These are phyloP conservation scores for Hanseniaspora taiwanica DNA, from an alignment of 805 yeast genomes.

Conservation along the genomic window DNA sequence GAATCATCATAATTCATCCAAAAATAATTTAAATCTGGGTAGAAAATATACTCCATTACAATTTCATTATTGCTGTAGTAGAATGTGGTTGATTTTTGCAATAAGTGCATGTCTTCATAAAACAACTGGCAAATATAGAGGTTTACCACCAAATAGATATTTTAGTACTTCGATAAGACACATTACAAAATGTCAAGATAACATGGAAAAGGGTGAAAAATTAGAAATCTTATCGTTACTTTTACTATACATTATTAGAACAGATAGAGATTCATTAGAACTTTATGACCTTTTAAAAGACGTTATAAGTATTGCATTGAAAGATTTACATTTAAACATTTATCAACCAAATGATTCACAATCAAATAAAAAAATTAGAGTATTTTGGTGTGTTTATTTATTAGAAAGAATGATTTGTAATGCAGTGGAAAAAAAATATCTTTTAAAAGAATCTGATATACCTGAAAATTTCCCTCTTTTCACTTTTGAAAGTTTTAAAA, in stretches of 20 bases:
- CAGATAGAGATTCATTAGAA: constrained; percentile 45
- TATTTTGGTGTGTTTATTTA: constrained; percentile 55
- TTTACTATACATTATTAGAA: constrained; percentile 42
- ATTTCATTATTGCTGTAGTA: constrained; percentile 39
- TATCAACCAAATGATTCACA: constrained; percentile 14
- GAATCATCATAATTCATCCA: constrained; percentile 16
- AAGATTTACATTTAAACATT: constrained; percentile 16
- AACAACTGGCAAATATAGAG: constrained; percentile 43
- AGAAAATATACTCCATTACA: constrained; percentile 12
- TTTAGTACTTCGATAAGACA: constrained; percentile 50
- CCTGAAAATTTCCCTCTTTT: constrained; percentile 33
- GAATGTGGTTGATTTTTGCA: constrained; percentile 43
- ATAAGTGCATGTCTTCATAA: constrained; percentile 39
- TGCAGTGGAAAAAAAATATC: constrained; percentile 46
- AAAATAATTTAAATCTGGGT: neutral
- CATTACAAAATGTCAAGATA: constrained; percentile 31
- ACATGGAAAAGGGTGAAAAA: constrained; percentile 30
- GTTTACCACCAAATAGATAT: constrained; percentile 41
- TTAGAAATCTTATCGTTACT: constrained; percentile 40
- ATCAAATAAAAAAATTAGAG: constrained; percentile 32
- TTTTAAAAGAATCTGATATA: constrained; percentile 37
- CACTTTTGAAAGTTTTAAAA: constrained; percentile 26
- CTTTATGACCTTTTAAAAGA: constrained; percentile 41
- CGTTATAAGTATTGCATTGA: constrained; percentile 33
- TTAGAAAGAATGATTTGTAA: constrained; percentile 49